These are phyloP conservation scores for Diaporthe amygdali DNA, from an alignment of 2,329 filamentous ascomycete species.

Conservation along the genomic window DNA sequence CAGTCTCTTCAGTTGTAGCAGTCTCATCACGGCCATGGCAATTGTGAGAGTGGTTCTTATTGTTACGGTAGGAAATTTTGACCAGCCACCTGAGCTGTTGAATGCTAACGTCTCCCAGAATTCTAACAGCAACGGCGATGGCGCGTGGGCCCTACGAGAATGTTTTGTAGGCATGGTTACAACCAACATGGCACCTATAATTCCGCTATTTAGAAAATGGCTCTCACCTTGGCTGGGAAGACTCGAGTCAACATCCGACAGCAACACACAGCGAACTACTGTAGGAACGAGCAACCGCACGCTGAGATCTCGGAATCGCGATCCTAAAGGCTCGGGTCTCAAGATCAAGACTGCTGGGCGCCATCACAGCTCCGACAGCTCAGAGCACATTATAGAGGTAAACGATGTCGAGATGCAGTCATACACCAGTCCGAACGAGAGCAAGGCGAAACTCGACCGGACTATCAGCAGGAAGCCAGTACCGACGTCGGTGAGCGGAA, in stretches of 20 bases:
- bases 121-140: conserved; percentile 17
- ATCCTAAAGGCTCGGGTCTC: background rate
- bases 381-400: background rate
- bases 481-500: background rate
- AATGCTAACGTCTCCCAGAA: background rate
- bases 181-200: conserved; percentile 18
- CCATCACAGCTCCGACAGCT: background rate
- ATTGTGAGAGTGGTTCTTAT: conserved; percentile 14
- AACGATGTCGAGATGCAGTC: conserved; percentile 6
- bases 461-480: too few relatives aligned
- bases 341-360: background rate
- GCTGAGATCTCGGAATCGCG: background rate
- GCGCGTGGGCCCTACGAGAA: conserved; percentile 20
- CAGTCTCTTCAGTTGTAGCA: conserved; percentile 23
- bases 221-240: conserved; percentile 3
- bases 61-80: background rate
- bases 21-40: conserved; percentile 20
- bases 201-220: conserved; percentile 21
- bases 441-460: background rate
- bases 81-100: background rate
- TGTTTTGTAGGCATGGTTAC: conserved; percentile 19
- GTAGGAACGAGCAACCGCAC: background rate
- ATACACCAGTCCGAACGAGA: background rate
- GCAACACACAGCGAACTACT: background rate
- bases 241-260: background rate